Evolutionary conservation across 345 rosid species (phyloP).

Genomic region (Sonneratia alba): DNA sequence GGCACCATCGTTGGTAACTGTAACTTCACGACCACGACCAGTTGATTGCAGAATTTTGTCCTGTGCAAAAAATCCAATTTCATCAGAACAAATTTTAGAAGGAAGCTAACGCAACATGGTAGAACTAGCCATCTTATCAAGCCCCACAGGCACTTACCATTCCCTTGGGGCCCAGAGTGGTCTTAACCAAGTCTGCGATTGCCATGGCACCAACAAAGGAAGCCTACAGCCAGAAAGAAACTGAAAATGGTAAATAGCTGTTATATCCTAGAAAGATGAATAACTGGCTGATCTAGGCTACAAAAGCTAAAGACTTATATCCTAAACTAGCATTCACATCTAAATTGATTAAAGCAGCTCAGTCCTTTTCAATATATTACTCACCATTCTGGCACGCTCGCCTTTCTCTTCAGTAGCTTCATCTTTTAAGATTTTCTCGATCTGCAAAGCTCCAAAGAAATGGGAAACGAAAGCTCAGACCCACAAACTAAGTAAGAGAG

Average conservation of each 20-base stretch:
- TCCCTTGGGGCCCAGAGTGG: constrained; percentile 95
- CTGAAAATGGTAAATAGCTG: neutral
- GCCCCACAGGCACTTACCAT: constrained; percentile 47
- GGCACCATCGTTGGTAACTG: constrained; percentile 96
- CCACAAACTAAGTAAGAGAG: neutral
- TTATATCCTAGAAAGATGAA: neutral
- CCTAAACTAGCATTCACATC: neutral
- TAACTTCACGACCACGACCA: constrained; percentile 67
- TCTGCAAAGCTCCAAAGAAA: constrained; percentile 26
- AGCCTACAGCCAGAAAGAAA: constrained; percentile 32
- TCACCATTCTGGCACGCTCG: constrained; percentile 90
- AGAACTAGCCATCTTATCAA: neutral
- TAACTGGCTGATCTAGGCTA: neutral
- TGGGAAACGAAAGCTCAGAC: neutral
- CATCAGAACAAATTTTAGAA: neutral
- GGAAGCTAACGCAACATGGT: neutral
- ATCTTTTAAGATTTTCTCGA: constrained; percentile 69
- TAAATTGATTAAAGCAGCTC: neutral
- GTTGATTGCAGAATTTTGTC: constrained; percentile 97
- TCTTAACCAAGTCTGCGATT: constrained; percentile 78
- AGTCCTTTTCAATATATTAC: constrained; percentile 5
- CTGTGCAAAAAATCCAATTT: constrained; percentile 18
- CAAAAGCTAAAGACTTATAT: neutral
- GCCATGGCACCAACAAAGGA: constrained; percentile 96
- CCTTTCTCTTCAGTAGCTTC: constrained; percentile 96